phyloP scores from a whole-genome alignment of 23 red algal species.

The Gracilaria vermiculophylla region DNA sequence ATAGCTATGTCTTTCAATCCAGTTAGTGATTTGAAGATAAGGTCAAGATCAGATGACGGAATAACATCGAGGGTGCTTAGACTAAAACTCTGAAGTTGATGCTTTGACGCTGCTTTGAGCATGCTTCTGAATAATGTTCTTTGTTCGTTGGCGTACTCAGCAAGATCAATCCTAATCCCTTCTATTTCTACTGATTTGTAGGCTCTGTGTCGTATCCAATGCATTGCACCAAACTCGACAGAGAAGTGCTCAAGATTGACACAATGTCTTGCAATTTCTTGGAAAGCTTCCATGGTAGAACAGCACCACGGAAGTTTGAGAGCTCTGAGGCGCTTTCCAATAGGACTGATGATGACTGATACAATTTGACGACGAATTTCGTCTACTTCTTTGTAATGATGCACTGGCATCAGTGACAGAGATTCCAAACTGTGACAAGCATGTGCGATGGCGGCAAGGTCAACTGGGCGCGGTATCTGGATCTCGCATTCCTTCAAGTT shows the following conservation, averaged over 20 bases:
- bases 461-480: slow-evolving; percentile 45
- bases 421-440: slow-evolving; percentile 32
- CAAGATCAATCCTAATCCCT: slow-evolving; percentile 20
- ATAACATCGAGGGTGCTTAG: slow-evolving; percentile 44
- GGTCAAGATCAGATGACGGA: slow-evolving; percentile 44
- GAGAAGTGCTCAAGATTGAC: slow-evolving; percentile 39
- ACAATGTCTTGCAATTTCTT: slow-evolving; percentile 33
- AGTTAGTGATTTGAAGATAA: slow-evolving; percentile 44
- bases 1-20: slow-evolving; percentile 48
- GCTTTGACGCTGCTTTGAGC: slow-evolving; percentile 25
- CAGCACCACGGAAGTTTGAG: slow-evolving; percentile 55
- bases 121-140: slow-evolving; percentile 33
- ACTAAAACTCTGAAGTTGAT: slow-evolving; percentile 32
- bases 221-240: slow-evolving; percentile 62
- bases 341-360: slow-evolving; percentile 13
- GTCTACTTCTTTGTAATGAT: slow-evolving; percentile 33
- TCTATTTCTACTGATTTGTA: slow-evolving; percentile 18
- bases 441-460: slow-evolving; percentile 46
- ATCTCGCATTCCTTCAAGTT: slow-evolving; percentile 32
- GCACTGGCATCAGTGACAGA: slow-evolving; percentile 10
- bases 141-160: slow-evolving; percentile 42
- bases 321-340: slow-evolving; percentile 6
- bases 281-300: slow-evolving; percentile 32
- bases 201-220: slow-evolving; percentile 58
- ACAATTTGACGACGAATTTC: slow-evolving; percentile 60